phyloP scores from a whole-genome alignment of 129 eudicot species.

The Centella asiatica region DNA sequence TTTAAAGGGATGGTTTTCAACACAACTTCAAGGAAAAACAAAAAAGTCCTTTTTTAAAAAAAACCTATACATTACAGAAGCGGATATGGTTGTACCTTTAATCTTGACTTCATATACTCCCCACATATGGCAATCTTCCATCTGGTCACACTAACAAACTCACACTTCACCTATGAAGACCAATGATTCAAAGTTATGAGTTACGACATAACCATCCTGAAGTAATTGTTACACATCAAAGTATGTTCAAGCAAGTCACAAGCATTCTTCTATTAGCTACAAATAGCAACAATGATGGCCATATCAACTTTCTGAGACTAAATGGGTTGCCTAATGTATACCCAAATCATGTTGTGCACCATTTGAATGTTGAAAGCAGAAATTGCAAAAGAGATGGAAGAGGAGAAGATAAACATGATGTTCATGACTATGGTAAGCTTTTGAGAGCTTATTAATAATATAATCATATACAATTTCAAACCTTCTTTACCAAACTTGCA shows the following conservation, averaged over 20 bases:
- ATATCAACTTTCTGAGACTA: too few relatives aligned
- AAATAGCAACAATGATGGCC: too few relatives aligned
- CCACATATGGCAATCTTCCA: constrained; percentile 98
- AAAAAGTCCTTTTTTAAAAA: not conserved
- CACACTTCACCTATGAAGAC: constrained; percentile 59
- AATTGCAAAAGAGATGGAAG: too few relatives aligned
- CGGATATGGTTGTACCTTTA: constrained; percentile 44
- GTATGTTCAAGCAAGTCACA: not conserved
- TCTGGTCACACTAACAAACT: constrained; percentile 62
- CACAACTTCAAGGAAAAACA: not conserved
- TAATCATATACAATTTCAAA: too few relatives aligned
- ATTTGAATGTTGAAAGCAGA: too few relatives aligned
- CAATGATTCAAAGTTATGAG: constrained; percentile 4
- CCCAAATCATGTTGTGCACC: too few relatives aligned
- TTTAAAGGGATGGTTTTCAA: too few relatives aligned
- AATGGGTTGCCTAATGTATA: too few relatives aligned
- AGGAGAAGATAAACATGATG: too few relatives aligned
- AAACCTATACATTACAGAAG: not conserved
- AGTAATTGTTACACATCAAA: not conserved
- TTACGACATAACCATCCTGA: constrained; percentile 6
- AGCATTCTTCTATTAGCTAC: not conserved
- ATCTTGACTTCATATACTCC: constrained; percentile 83
- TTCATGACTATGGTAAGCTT: too few relatives aligned
- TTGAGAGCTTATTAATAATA: too few relatives aligned
- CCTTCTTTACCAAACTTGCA: too few relatives aligned